Percentiles rank a stretch among this genome's conserved stretches.
Conservation (phyloP, 768 basidiomycete genomes). For the Gloeophyllum trabeum region DNA sequence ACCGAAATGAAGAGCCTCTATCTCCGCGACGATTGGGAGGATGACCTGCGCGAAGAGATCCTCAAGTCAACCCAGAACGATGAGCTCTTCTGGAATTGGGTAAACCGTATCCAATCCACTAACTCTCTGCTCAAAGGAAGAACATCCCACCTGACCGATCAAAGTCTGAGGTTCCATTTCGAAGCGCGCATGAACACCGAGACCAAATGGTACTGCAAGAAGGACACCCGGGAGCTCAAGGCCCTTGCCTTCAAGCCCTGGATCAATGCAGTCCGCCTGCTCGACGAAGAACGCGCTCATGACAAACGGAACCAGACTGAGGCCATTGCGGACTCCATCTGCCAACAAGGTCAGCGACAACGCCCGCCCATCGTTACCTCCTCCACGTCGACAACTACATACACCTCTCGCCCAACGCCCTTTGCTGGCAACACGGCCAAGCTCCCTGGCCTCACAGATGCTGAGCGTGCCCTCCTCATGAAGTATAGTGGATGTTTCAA, state of each 20-base stretch:
- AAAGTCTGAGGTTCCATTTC: not conserved
- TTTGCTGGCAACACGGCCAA: not conserved
- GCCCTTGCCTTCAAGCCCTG: not conserved
- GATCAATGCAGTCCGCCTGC: not conserved
- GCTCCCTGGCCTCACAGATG: not conserved
- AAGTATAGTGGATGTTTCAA: not conserved
- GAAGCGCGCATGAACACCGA: not conserved
- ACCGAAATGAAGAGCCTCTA: not conserved
- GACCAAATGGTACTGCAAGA: not conserved
- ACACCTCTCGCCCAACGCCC: not conserved
- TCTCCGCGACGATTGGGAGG: constrained; percentile 2
- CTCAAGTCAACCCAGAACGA: not conserved
- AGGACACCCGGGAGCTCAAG: not conserved
- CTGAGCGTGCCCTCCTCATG: not conserved
- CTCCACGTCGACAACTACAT: not conserved
- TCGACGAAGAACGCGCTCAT: not conserved
- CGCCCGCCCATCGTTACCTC: too few relatives aligned
- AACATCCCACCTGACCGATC: not conserved
- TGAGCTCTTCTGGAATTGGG: constrained; percentile 2
- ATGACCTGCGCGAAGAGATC: not conserved
- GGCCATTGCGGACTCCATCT: too few relatives aligned
- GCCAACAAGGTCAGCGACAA: too few relatives aligned
- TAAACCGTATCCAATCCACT: not conserved
- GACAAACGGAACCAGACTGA: too few relatives aligned
- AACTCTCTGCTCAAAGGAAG: constrained; percentile 2